A percentile compares a stretch with the other conserved stretches of the same genome.
phyloP scores from a whole-genome alignment of 441 rosid species.

The Gossypium aridum region DNA sequence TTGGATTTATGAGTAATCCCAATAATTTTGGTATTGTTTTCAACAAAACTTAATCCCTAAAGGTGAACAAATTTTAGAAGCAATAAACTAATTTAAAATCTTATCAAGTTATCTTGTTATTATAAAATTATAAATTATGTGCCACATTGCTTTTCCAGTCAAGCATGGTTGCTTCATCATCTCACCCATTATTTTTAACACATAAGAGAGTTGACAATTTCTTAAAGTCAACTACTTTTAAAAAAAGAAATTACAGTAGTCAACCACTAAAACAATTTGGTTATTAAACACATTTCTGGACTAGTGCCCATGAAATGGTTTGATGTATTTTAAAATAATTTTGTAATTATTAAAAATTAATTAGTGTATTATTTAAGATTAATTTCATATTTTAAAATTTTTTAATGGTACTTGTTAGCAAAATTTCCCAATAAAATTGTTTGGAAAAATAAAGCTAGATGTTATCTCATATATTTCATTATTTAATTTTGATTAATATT shows the following conservation, averaged over 20 bases:
- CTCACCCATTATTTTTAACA: background rate
- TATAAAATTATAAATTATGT: background rate
- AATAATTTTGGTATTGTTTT: background rate
- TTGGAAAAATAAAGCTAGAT: too few relatives aligned
- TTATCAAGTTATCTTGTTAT: background rate
- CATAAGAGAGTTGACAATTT: constrained; percentile 16
- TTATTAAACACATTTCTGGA: background rate
- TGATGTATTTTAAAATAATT: background rate
- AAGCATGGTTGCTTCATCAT: background rate
- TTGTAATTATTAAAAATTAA: background rate
- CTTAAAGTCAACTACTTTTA: constrained; percentile 5
- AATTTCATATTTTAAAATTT: too few relatives aligned
- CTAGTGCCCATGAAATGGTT: constrained; percentile 17
- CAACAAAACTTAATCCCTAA: background rate
- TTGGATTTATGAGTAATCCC: background rate
- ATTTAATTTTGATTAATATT: too few relatives aligned
- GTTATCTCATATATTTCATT: too few relatives aligned
- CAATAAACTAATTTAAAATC: background rate
- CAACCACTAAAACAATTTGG: background rate
- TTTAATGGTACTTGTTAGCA: too few relatives aligned
- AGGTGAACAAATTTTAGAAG: background rate
- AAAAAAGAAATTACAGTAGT: background rate
- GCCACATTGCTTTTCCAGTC: constrained; percentile 1
- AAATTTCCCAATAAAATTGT: too few relatives aligned
- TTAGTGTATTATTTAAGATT: background rate